Conservation (phyloP, 441 rosid genomes). For the Erodium trifolium region DNA sequence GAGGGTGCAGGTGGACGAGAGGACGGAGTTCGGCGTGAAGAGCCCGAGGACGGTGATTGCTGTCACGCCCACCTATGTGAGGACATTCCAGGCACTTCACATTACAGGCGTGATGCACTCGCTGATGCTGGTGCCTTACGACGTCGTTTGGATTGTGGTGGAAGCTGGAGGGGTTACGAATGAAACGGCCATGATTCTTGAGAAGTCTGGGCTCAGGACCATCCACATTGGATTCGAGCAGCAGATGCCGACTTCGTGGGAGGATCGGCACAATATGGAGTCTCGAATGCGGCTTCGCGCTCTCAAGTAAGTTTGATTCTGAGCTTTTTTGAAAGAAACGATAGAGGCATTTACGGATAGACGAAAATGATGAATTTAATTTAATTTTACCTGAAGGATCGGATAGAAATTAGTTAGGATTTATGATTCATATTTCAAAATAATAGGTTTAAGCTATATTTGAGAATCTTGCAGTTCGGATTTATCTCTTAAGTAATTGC, state of each 20-base stretch:
- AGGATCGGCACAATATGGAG: conserved; percentile 60
- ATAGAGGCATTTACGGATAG: too few species aligned
- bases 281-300: conserved; percentile 76
- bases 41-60: neutral
- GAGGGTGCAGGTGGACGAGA: conserved; percentile 84
- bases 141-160: conserved; percentile 90
- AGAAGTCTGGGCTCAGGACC: conserved; percentile 52
- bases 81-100: conserved; percentile 88
- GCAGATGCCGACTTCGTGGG: conserved; percentile 74
- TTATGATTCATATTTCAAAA: too few species aligned
- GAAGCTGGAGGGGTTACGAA: conserved; percentile 81
- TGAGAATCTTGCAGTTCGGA: too few species aligned
- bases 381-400: too few species aligned
- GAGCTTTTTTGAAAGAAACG: neutral
- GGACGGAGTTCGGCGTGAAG: conserved; percentile 62
- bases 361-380: too few species aligned
- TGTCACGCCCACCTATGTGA: conserved; percentile 82
- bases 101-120: conserved; percentile 90
- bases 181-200: conserved; percentile 59
- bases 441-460: too few species aligned
- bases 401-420: too few species aligned
- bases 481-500: too few species aligned
- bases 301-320: conserved; percentile 37
- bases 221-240: conserved; percentile 59
- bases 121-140: conserved; percentile 75